Evolutionary conservation across 306 rosid species (phyloP).

Genomic region (Ochetophila trinervis): DNA sequence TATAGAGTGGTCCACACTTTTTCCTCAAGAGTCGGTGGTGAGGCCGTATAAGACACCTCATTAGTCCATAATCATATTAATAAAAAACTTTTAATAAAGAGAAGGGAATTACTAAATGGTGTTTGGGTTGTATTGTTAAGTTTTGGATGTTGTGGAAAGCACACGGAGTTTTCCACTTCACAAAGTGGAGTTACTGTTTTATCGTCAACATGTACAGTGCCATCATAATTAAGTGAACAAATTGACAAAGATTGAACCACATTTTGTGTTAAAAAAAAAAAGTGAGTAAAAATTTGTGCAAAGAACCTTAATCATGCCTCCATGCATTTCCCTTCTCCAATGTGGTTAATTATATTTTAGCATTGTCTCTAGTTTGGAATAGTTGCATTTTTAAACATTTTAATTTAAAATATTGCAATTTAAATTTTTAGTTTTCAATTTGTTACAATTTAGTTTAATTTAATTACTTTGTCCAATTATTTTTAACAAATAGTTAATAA

Average conservation of each 20-base stretch:
- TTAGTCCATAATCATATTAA: no score
- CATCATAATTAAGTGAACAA: background rate
- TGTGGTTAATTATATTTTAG: no score
- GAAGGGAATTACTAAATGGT: no score
- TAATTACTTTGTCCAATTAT: no score
- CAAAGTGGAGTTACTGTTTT: conserved; percentile 17
- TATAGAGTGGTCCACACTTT: conserved; percentile 11
- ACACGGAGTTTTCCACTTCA: conserved; percentile 18
- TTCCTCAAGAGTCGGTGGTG: conserved; percentile 1
- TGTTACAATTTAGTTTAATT: no score
- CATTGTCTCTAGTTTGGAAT: no score
- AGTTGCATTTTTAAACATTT: no score
- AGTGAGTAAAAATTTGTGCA: background rate
- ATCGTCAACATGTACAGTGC: conserved; percentile 2
- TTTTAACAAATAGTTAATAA: no score
- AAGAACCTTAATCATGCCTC: background rate
- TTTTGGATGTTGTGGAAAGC: conserved; percentile 8
- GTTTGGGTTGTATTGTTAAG: no score
- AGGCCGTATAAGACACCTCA: conserved; percentile 10
- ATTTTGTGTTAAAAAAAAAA: background rate
- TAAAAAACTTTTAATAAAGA: no score
- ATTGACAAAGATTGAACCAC: background rate
- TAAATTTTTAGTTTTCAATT: no score
- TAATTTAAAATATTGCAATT: no score
- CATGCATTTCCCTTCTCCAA: background rate